Conservation (phyloP, 106 monocot genomes). For the Chionographis japonica region DNA sequence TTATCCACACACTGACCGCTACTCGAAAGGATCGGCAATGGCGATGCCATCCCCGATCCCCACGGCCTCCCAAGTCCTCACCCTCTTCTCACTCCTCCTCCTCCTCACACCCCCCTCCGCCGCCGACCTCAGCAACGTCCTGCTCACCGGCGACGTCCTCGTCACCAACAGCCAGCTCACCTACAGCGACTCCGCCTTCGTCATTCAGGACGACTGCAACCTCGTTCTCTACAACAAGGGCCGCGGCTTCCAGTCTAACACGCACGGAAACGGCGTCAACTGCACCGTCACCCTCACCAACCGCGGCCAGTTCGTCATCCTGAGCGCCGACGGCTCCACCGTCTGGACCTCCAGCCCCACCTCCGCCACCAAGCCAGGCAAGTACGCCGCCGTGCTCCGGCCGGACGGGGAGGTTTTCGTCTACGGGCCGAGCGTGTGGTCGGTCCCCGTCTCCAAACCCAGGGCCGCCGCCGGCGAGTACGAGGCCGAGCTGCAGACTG, state of each 20-base stretch:
- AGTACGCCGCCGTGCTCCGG: neutral
- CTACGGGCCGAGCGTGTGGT: neutral
- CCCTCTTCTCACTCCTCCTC: no score
- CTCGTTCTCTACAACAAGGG: slow-evolving; percentile 7
- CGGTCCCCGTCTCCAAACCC: neutral
- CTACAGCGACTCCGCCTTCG: no score
- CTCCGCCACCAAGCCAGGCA: neutral
- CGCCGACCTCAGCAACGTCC: no score
- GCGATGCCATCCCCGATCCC: no score
- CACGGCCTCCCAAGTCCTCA: no score
- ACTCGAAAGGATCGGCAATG: no score
- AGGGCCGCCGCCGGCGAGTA: neutral
- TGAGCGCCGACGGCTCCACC: neutral
- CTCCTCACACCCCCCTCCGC: no score
- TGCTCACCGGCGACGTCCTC: no score
- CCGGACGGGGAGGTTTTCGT: neutral
- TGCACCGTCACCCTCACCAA: slow-evolving; percentile 1
- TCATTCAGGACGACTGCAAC: slow-evolving; percentile 2
- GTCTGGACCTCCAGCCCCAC: neutral
- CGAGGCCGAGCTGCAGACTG: no score
- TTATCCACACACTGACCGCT: no score
- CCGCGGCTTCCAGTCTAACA: slow-evolving; percentile 3
- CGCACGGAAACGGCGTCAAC: neutral
- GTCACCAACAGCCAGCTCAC: no score
- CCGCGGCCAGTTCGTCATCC: neutral